Base-by-base conservation (phyloP, 805 yeast genomes). In the Candida ovalis region DNA sequence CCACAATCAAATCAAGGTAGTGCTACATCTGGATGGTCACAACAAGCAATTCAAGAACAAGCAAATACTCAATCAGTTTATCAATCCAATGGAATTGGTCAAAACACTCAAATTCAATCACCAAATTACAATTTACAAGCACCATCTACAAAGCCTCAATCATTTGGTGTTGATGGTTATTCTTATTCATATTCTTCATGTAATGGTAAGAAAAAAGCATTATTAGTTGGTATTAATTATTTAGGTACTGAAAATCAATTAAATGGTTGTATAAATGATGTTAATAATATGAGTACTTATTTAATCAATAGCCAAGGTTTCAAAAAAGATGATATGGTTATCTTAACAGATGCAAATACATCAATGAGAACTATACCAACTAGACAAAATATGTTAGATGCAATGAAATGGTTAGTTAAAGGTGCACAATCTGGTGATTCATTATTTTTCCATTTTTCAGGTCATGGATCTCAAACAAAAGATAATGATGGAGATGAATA, bases 231-330 rank as follows among this genome's bases (percentile, higher is more conserved):
- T 38, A 81, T 83, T 61, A 86, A 86, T 66, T 86, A 86, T 65
- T 69, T 76, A 51, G 88, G 88, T 13, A 66, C 82, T 4, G 64
- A 64, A 41, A 80, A 77, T 56, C 77, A 72, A 54, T 68, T 86
- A 45, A 70, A 77, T 39, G 94, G 94, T 2, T 85, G 91, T 61
- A 81, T 86, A 58, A 86, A 86, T 58, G 94, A 85, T 63, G 85
- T 73, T 17, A 63, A 72, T 38, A 76, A 75, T 62, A 74, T 75
- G 65, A 68, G 64, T 56, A 57, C 62, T 28, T 76, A 75, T 51
- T 68, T 81, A 46, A 58, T 67, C 35, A 44, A 60, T 17, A 53
- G 67, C 40, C 66, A 68, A 45, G 82, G 82, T 1, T 79, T 74
- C 56, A 48, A 55, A 4, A 67, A 68, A 24, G 78, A 77, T 57